Base-by-base conservation (phyloP, 176 grass and related monocot species). In the Thalia dealbata region DNA sequence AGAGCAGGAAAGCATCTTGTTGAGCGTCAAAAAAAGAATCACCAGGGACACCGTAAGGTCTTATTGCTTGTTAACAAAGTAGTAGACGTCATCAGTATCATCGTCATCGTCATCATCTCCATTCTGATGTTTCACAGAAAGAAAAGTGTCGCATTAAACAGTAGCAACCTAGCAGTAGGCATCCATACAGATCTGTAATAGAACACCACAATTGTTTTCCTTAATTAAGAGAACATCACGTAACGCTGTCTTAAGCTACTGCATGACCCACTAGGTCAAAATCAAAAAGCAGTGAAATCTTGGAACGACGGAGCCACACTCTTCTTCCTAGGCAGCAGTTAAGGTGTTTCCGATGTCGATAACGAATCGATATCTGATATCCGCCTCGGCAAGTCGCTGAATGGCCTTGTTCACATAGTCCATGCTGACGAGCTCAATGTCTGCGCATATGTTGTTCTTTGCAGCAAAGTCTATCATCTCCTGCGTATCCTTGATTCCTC, bases 391-490 rank as follows among this genome's bases (percentile, higher is more conserved):
- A 25, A 70, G 43, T 15, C 67, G 43, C 21, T 70, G 43, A 42
- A 70, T 70, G 43, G 67, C 67, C 44, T 70, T 16, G 67, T 70
- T 70, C 43, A 70, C n/a, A n/a, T 14, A 26, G n/a, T 50, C 43
- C 22, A 70, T 70, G 11, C n/a, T 3, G 44, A 70, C 23, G 21
- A 70, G 67, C 10, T 70, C 67, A 24, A 70, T 70, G 42, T 70
- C 67, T 8, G 67, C 67, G 25, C n/a, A 15, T 50, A 70, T 70
- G 67, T 70, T 48, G 43, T 70, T 18, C 43, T 46, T 23, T 7
- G 67, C 67, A 24, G 67, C 67, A 30, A 70, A 70, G 21, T 70
- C 67, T 26, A 70, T 70, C 67, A 70, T 70, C 43, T 70, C 67
- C 67, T 50, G 43, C 18, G 67, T 70, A 1, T 24, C 43, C 21